Conservation (phyloP, 805 yeast species). For the Myxozyma kluyveri region DNA sequence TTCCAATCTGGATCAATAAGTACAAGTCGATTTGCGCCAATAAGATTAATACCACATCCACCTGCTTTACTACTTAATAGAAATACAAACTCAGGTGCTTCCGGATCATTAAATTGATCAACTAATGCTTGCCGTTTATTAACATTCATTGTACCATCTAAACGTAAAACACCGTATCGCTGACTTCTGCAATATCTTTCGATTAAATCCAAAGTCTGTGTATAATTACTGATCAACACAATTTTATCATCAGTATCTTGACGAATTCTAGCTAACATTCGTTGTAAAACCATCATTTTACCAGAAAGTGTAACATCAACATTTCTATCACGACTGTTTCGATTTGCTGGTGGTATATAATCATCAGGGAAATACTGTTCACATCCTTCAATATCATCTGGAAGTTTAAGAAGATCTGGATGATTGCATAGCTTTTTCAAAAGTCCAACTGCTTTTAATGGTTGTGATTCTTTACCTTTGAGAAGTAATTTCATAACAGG, state of each 20-base stretch:
- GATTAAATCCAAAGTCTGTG: slow-evolving; percentile 87
- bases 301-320: slow-evolving; percentile 82
- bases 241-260: slow-evolving; percentile 89
- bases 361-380: slow-evolving; percentile 65
- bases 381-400: slow-evolving; percentile 73
- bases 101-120: slow-evolving; percentile 87
- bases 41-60: slow-evolving; percentile 95
- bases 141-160: slow-evolving; percentile 91
- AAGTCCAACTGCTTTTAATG: slow-evolving; percentile 83
- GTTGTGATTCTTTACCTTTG: slow-evolving; percentile 69
- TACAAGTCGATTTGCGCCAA: slow-evolving; percentile 90
- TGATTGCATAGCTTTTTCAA: slow-evolving; percentile 91
- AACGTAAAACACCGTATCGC: slow-evolving; percentile 69
- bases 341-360: slow-evolving; percentile 48
- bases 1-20: slow-evolving; percentile 95
- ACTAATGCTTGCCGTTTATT: slow-evolving; percentile 91
- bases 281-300: slow-evolving; percentile 74
- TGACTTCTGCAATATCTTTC: slow-evolving; percentile 77
- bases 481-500: slow-evolving; percentile 69
- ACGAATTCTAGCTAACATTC: slow-evolving; percentile 69
- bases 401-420: slow-evolving; percentile 77
- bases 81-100: slow-evolving; percentile 82
- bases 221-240: slow-evolving; percentile 89
- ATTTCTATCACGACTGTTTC: slow-evolving; percentile 62
- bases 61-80: slow-evolving; percentile 94